Evolutionary conservation across 805 yeast genomes (phyloP), one percentile per base, ranked within the genome.

Genomic region (Isabelozyma pseudorhagii): DNA sequence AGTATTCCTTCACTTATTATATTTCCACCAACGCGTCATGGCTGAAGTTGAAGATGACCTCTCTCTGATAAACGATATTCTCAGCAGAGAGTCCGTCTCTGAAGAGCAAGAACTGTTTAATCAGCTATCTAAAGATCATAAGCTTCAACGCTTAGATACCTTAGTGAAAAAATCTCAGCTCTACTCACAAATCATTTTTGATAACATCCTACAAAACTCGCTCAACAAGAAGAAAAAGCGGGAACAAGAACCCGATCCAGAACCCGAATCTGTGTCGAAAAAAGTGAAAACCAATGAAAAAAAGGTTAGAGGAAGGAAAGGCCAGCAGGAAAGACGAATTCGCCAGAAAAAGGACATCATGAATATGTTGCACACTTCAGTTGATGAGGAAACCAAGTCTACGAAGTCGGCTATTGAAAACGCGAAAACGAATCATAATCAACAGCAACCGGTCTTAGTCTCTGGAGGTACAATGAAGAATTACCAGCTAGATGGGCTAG

Each of bases 401-500:
- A 57, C 64, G 9, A 54, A 56, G 17, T 44, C 56, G n/a, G 63
- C 63, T 2, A 56, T 64, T 11, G 71, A 67, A 42, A 50, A 56
- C 7, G 59, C 70, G 2, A 68, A 66, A 46, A 49, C 60, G 2
- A 49, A 49, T 10, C 50, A 56, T 34, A 58, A 54, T 15, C 71
- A 63, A 46, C 43, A 53, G 21, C 72, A 68, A 46, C 78, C 79
- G 0, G 53, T 60, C 34, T 49, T 69, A 6, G 55, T 74, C 4
- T 53, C 69, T 4, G 78, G 77, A 7, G 88, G 89, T 29, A 60
- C 61, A 0, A 72, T 93, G 76, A 89, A 90, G 60, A 87, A 84
- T 28, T 91, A 94, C 62, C 99, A 93, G 67, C 65, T 89, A 15
- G 91, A 87, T 49, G 99, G 98, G 1, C 77, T 93, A 49, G 91